phyloP scores from a whole-genome alignment of 2,329 filamentous ascomycete genomes.

The Pezicula neosporulosa region DNA sequence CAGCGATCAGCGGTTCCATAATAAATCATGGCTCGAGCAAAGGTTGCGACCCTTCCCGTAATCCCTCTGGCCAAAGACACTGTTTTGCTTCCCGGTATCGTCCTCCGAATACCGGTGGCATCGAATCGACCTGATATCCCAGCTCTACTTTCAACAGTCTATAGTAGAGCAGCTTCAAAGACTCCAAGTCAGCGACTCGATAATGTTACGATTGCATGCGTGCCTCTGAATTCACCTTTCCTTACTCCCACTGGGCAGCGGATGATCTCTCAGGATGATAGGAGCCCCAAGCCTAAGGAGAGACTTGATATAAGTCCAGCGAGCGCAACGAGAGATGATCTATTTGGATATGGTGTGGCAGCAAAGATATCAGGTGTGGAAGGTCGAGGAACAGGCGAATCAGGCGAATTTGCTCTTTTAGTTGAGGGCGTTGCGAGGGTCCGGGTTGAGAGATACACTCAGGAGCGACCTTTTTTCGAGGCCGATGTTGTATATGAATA shows the following conservation, averaged over 20 bases:
- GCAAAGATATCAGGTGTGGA: slow-evolving; percentile 77
- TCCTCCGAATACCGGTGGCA: slow-evolving; percentile 79
- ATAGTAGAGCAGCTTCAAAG: slow-evolving; percentile 69
- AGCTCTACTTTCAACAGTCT: slow-evolving; percentile 80
- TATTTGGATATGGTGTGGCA: slow-evolving; percentile 80
- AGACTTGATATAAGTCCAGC: slow-evolving; percentile 49
- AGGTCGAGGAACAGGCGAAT: slow-evolving; percentile 69
- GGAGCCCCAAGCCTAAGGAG: slow-evolving; percentile 27
- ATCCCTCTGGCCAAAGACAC: slow-evolving; percentile 78
- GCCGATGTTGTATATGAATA: slow-evolving; percentile 70
- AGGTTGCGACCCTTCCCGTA: slow-evolving; percentile 55
- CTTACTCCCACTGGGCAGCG: slow-evolving; percentile 73
- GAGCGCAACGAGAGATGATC: slow-evolving; percentile 63
- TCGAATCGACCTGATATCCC: slow-evolving; percentile 81
- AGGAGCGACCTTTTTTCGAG: slow-evolving; percentile 84
- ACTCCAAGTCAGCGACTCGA: slow-evolving; percentile 61
- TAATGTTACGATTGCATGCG: slow-evolving; percentile 77
- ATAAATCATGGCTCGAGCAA: slow-evolving; percentile 8
- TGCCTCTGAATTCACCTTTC: slow-evolving; percentile 76
- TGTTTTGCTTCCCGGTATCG: slow-evolving; percentile 81
- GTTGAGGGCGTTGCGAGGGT: slow-evolving; percentile 84
- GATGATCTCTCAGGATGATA: slow-evolving; percentile 63
- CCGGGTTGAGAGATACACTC: slow-evolving; percentile 67
- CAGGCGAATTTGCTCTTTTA: slow-evolving; percentile 75
- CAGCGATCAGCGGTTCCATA: background rate